Evolutionary conservation across 2,329 filamentous ascomycete species (phyloP).

Genomic region (Plenodomus tracheiphilus): DNA sequence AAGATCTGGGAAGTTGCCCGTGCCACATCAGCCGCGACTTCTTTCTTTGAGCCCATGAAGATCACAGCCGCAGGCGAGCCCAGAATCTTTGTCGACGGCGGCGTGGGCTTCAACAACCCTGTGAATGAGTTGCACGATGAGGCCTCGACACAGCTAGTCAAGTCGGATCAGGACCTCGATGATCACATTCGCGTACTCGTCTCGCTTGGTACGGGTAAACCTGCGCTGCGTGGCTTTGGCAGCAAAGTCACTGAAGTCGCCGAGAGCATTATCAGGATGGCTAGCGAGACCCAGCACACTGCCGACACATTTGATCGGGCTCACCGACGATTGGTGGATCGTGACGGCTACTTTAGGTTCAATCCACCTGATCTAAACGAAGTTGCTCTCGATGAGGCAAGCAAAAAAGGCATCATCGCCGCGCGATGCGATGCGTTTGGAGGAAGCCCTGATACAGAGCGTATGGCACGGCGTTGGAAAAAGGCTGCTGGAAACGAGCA

Average conservation of each 20-base stretch:
- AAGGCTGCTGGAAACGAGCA: conserved; percentile 5
- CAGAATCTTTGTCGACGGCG: conserved; percentile 48
- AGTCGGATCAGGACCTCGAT: conserved; percentile 1
- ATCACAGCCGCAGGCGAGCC: conserved; percentile 37
- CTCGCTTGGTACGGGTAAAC: conserved; percentile 11
- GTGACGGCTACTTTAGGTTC: conserved; percentile 5
- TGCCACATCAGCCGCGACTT: conserved; percentile 18
- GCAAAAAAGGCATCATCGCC: conserved; percentile 5
- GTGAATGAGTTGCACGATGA: conserved; percentile 45
- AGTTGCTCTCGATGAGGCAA: conserved; percentile 7
- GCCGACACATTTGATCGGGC: conserved; percentile 4
- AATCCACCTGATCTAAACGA: conserved; percentile 6
- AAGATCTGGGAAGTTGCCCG: conserved; percentile 30
- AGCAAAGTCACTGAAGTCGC: conserved; percentile 6
- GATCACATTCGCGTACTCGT: conserved; percentile 5
- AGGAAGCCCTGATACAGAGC: neutral
- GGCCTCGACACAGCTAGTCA: conserved; percentile 3
- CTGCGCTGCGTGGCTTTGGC: conserved; percentile 2
- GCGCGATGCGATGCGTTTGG: conserved; percentile 1
- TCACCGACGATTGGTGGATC: neutral
- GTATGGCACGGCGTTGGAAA: neutral
- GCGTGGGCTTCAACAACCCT: conserved; percentile 49
- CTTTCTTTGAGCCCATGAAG: conserved; percentile 32
- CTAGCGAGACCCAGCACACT: conserved; percentile 10
- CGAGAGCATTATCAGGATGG: conserved; percentile 7